Base-by-base conservation (phyloP, 2,329 filamentous ascomycete genomes). In the Penicillium sp. region DNA sequence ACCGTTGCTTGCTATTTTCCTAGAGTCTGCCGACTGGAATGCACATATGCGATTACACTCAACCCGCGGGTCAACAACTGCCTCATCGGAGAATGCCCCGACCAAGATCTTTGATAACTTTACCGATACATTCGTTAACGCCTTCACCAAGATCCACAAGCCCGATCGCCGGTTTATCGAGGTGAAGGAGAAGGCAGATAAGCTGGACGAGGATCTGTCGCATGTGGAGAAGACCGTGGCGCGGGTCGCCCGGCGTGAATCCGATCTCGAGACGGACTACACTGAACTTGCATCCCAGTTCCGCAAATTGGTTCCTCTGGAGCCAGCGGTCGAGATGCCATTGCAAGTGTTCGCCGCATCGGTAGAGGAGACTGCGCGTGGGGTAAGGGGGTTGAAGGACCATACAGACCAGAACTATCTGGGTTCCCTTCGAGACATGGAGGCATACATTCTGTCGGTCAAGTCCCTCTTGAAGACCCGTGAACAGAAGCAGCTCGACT, bases 401-500 rank as follows among this genome's bases (percentile, higher is more conserved):
- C 84, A 92, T 67, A 97, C 93, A 0, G 94, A 99, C 70, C 92
- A 96, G 67, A 92, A 97, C 74, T 99, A 99, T 71, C 85, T 99
- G 1, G 90, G 91, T 63, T 93, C 89, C 53, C 81, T 99, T 51
- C 86, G 92, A 49, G 94, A 99, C 76, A 96, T 97, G 92, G 90
- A 95, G 67, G 89, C 92, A 25, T 99, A 97, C 75, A 93, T 92
- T 62, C 78, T 84, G n/a, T 89, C 92, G 0, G 80, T 97, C 45
- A 96, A 96, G 74, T 82, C 85, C 23, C 86, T 99, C 5, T 85
- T 99, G 60, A 96, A 96, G 73, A 90, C 90, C 1, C 88, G 94
- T 33, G 94, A 99, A 77, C 92, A 95, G 77, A 99, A 99, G 73
- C 94, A 99, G 73, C 88, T 99, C 55, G 94, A 99, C 77, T 96